Evolutionary conservation across 495 filamentous ascomycete genomes (phyloP).

Genomic region (Daldinia caldariorum): DNA sequence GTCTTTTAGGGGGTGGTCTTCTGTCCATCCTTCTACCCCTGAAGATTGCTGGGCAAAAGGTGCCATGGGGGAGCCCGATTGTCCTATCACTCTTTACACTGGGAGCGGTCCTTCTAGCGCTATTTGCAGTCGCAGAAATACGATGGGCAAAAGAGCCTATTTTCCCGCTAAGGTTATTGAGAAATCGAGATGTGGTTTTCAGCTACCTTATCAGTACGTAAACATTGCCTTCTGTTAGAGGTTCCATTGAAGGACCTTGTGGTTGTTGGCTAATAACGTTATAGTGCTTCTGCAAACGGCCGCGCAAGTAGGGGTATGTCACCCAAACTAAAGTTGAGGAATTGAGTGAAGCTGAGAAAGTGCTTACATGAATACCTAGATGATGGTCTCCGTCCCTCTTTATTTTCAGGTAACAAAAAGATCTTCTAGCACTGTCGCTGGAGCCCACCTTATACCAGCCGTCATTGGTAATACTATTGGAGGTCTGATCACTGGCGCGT

Average conservation of each 20-base stretch:
- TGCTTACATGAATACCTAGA: slow-evolving; percentile 40
- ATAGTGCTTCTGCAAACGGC: slow-evolving; percentile 59
- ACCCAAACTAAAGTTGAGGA: slow-evolving; percentile 39
- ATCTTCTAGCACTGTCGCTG: slow-evolving; percentile 65
- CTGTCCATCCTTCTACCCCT: slow-evolving; percentile 63
- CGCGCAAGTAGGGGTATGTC: slow-evolving; percentile 66
- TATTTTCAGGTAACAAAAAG: slow-evolving; percentile 74
- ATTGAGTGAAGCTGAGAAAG: slow-evolving; percentile 3
- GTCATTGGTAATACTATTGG: slow-evolving; percentile 73
- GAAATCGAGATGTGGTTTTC: slow-evolving; percentile 61
- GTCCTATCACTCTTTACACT: slow-evolving; percentile 50
- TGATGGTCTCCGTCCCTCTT: slow-evolving; percentile 70
- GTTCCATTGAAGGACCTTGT: no score
- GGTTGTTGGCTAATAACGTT: background rate
- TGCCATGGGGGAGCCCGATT: slow-evolving; percentile 65
- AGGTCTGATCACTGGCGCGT: slow-evolving; percentile 65
- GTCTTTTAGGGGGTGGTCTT: slow-evolving; percentile 60
- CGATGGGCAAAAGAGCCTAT: slow-evolving; percentile 67
- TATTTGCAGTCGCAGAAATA: slow-evolving; percentile 63
- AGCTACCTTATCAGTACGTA: slow-evolving; percentile 60
- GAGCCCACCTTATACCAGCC: slow-evolving; percentile 70
- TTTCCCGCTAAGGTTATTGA: slow-evolving; percentile 67
- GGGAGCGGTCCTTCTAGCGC: slow-evolving; percentile 51
- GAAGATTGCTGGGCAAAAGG: slow-evolving; percentile 66
- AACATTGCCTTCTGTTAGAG: background rate